Evolutionary conservation across 306 rosid species (phyloP), one percentile per base, ranked within the genome.

Genomic region (Elaeagnus macrophylla): DNA sequence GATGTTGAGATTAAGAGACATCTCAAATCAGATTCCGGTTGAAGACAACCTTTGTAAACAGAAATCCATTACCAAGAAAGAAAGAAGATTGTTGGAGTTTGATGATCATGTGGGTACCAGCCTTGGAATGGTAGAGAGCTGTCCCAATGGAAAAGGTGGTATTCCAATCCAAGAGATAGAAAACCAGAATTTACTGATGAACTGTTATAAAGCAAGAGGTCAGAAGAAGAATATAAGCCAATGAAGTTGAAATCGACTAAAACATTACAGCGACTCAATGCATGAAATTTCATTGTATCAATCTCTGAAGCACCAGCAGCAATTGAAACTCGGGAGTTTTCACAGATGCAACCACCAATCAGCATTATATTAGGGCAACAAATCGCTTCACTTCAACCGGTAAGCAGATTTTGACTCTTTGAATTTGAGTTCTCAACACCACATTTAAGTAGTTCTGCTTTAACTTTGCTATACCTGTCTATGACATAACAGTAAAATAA

Each of bases 31-130:
- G 40, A 60, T 53, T 38, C 75, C 70, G 3, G 50, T 6, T 40
- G 64, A 61, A 43, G 82, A 75, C 15, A 61, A 47, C 32, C 57
- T 68, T 64, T 48, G 60, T 39, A 12, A 75, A 59, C 14, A 65
- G 76, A 9, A 72, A 65, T 4, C 72, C 79, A 55, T 69, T 69
- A 48, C 79, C 76, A 0, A 63, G 40, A 75, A 75, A 17, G 68
- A 49, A 15, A 63, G 6, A 9, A 68, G 59, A 19, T 59, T 16
- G 0, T 45, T 36, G n/a, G 79, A 65, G 55, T 51, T 25, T 39
- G 53, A 40, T 51, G 39, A 56, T 38, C 41, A 37, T 40, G 60
- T 57, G 12, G 48, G 69, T 8, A 67, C 48, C n/a, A n/a, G n/a
- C n/a, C 37, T 57, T 67, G 5, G 52, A 56, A 1, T 53, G 59